These are phyloP conservation scores for Lolium rigidum DNA, from an alignment of 176 grass and related monocot genomes.

Conservation along the genomic window DNA sequence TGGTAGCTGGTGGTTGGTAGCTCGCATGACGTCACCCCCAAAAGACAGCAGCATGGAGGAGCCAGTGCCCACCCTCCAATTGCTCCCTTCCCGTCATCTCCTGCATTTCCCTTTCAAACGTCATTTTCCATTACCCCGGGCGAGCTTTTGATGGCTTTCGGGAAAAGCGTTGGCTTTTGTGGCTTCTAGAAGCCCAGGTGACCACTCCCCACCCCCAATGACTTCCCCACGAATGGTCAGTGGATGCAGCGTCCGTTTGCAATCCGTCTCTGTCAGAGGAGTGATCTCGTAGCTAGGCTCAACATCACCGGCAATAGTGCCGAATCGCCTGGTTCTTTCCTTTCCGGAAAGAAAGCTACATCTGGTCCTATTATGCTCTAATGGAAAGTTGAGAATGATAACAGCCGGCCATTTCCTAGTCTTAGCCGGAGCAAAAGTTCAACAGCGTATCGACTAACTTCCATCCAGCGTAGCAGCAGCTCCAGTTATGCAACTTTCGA, in stretches of 20 bases:
- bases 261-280: slow-evolving; percentile 18
- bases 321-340: slow-evolving; percentile 18
- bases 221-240: slow-evolving; percentile 43
- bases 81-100: slow-evolving; percentile 33
- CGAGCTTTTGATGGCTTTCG: slow-evolving; percentile 28
- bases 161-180: slow-evolving; percentile 34
- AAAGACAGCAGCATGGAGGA: slow-evolving; percentile 34
- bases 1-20: slow-evolving; percentile 68
- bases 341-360: not conserved
- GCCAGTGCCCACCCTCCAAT: not conserved
- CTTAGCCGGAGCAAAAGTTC: slow-evolving; percentile 24
- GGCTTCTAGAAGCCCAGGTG: slow-evolving; percentile 61
- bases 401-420: slow-evolving; percentile 38
- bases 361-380: slow-evolving; percentile 22
- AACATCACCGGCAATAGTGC: slow-evolving; percentile 37
- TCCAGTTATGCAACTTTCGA: slow-evolving; percentile 12
- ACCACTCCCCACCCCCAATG: slow-evolving; percentile 37
- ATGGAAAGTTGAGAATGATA: slow-evolving; percentile 41
- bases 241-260: slow-evolving; percentile 44
- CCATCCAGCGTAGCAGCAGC: slow-evolving; percentile 25
- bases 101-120: slow-evolving; percentile 40
- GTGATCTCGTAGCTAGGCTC: slow-evolving; percentile 24
- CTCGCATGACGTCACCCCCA: slow-evolving; percentile 55
- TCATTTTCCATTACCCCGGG: slow-evolving; percentile 43
- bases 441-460: slow-evolving; percentile 34